Evolutionary conservation across 306 rosid species (phyloP), one percentile per base, ranked within the genome.

Genomic region (Boehmeria nivea): DNA sequence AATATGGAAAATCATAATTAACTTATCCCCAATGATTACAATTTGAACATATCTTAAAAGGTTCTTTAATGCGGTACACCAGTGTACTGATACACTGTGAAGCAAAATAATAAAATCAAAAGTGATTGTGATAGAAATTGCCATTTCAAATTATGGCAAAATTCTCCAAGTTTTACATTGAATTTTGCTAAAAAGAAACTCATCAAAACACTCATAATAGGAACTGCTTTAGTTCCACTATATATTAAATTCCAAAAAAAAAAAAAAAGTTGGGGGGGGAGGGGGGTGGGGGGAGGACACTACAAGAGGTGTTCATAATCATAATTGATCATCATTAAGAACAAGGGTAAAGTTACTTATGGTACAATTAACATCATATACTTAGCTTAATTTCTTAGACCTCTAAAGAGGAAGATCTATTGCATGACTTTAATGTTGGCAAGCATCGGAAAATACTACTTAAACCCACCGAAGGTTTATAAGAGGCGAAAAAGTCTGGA

Each of bases 401-500:
- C 65, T 60, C 57, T 54, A 55, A 31, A 60, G 75, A 74, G 48
- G 58, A 61, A 54, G 76, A 77, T 64, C 65, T 67, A 48, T 38
- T 54, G 63, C 78, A 51, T 20, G 65, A 62, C 43, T 56, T 77
- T 51, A 81, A 83, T 24, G 60, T 79, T 3, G 89, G 77, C 28
- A 90, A 61, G 76, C 88, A 87, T 47, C 72, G 69, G 6, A 72
- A 55, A 43, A 73, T 14, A 31, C 51, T 49, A 38, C 45, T 40
- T 14, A 60, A 64, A 54, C 49, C 38, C 28, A 72, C 58, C 6
- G 73, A 46, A 0, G 81, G 94, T 21, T 65, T 66, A 65, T 68
- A 77, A 14, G 78, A 63, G 16, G 80, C 65, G 81, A 91, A 85
- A 74, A 87, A 91, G 0, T 77, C 81, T 3, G 89, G 84, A 71